Base-by-base conservation (phyloP, 768 basidiomycete species). In the Tricholoma saponaceum region DNA sequence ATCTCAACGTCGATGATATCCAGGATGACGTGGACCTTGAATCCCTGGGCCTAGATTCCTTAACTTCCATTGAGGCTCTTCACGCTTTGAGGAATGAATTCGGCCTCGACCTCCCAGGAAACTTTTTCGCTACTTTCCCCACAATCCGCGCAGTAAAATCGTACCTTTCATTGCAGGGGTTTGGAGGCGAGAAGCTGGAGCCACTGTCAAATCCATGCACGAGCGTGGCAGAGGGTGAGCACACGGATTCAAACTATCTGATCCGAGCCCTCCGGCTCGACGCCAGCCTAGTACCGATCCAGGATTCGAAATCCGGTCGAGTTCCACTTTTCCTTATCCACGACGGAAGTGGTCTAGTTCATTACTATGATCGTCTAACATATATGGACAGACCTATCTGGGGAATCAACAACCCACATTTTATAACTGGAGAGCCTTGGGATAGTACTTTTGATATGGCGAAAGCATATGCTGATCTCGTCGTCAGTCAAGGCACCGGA, bases 271-370 rank as follows among this genome's bases (percentile, higher is more conserved):
- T 70, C 14, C 60, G 56, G 18, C 66, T 72, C 3, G 69, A 74
- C n/a, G 62, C 58, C 4, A 60, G 65, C 6, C 72, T 76, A 0
- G 59, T 74, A 14, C 61, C 66, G 20, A 63, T 84, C 39, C 85
- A 82, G 56, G 64, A 61, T 28, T 61, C 71, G 1, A 41, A 56
- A 2, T 58, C 67, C 8, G 25, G 53, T 12, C 58, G 51, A 3
- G 54, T 68, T 0, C 87, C 83, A 0, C 74, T 91, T 3, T 79
- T 88, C 56, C 76, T 91, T 22, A 74, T 91, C 9, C 88, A 91
- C 62, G 89, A 90, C 59, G 89, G 89, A 5, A 87, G 85, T 60
- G 89, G 89, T 0, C 67, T 87, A 12, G 70, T 79, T 16, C 72
- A 72, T 32, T 81, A 84, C 53, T 82, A 82, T 55, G 68, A 78